Percentiles rank a stretch among this genome's conserved stretches.
Evolutionary conservation across 805 yeast genomes (phyloP).

Genomic region (Nakazawaea holstii): DNA sequence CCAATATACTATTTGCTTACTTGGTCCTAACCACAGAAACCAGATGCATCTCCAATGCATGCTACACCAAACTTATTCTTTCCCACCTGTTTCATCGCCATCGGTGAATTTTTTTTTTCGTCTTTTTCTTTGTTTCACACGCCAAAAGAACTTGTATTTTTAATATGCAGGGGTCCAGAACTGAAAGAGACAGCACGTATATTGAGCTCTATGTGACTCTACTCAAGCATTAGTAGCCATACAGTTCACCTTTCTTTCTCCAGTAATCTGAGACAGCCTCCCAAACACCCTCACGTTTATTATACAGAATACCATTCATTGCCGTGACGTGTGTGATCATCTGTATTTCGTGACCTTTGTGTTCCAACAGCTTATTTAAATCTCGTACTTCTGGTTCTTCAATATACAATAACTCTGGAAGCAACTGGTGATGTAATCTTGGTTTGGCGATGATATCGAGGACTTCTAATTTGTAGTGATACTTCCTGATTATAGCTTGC

Average conservation of each 20-base stretch:
- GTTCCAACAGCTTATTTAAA: slow-evolving; percentile 28
- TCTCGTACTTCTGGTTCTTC: slow-evolving; percentile 48
- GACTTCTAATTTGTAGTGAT: slow-evolving; percentile 52
- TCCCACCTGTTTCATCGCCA: not conserved
- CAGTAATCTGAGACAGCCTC: slow-evolving; percentile 87
- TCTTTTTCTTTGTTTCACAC: not conserved
- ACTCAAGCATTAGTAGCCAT: slow-evolving; percentile 44
- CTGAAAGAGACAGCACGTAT: too few relatives aligned
- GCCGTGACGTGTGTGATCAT: slow-evolving; percentile 44
- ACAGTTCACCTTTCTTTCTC: slow-evolving; percentile 78
- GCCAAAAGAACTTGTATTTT: not conserved
- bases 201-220: not conserved
- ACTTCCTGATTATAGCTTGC: slow-evolving; percentile 68
- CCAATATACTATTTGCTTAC: too few relatives aligned
- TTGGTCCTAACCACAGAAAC: too few relatives aligned
- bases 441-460: slow-evolving; percentile 74
- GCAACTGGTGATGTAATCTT: slow-evolving; percentile 81
- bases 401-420: slow-evolving; percentile 63
- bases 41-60: too few relatives aligned
- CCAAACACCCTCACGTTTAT: slow-evolving; percentile 33
- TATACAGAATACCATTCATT: slow-evolving; percentile 47
- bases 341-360: slow-evolving; percentile 45
- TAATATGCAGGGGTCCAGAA: too few relatives aligned
- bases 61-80: too few relatives aligned
- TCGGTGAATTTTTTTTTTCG: not conserved